Percentiles rank a stretch among this genome's conserved stretches.
phyloP scores from a whole-genome alignment of 129 eudicot species.

The Flaveria robusta region DNA sequence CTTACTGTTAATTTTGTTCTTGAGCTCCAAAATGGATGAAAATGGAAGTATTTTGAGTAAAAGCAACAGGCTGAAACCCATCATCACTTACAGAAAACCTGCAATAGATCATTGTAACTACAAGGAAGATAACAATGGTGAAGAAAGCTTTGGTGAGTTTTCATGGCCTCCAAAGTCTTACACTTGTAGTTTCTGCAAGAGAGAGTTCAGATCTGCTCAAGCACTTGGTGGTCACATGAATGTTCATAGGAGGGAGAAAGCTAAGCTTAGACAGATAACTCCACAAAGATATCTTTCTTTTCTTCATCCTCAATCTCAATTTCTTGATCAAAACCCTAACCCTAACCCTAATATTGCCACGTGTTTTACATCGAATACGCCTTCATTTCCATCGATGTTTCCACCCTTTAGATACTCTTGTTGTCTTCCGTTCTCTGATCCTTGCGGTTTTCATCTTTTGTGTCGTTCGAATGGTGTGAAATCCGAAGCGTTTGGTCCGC shows the following conservation, averaged over 20 bases:
- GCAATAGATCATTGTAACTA: neutral
- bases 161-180: conserved; percentile 46
- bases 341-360: conserved; percentile 32
- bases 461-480: neutral
- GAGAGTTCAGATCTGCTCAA: conserved; percentile 48
- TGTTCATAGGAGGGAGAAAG: conserved; percentile 45
- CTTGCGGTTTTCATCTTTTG: neutral
- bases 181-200: conserved; percentile 41
- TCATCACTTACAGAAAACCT: neutral
- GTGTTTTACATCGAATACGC: conserved; percentile 7
- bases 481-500: neutral
- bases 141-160: conserved; percentile 30
- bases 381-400: conserved; percentile 19
- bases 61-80: conserved; percentile 1
- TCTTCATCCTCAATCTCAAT: conserved; percentile 23
- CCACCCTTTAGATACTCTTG: conserved; percentile 10
- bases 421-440: conserved; percentile 24
- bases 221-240: conserved; percentile 54
- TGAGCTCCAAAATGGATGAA: conserved; percentile 27
- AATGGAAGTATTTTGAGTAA: conserved; percentile 12
- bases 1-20: neutral
- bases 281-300: conserved; percentile 25
- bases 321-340: conserved; percentile 27
- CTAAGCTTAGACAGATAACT: conserved; percentile 34
- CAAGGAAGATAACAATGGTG: neutral